Evolutionary conservation across 805 yeast genomes (phyloP).

Genomic region (Maudiozyma pseudohumilis): DNA sequence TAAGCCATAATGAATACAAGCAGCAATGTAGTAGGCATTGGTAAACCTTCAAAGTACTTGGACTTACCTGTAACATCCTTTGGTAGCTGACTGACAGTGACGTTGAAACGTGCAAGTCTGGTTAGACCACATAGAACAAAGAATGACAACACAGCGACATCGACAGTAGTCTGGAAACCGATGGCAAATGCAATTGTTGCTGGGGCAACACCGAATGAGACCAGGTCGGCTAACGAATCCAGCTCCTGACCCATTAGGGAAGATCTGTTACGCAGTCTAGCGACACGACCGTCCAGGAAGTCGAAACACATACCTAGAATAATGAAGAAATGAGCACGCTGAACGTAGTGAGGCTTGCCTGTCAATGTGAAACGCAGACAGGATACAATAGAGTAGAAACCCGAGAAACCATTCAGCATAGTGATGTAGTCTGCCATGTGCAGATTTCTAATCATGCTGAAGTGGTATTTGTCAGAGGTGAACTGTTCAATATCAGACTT

Average conservation of each 20-base stretch:
- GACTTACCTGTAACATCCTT: conserved; percentile 83
- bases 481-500: conserved; percentile 68
- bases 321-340: conserved; percentile 82
- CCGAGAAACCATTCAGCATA: conserved; percentile 85
- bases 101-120: conserved; percentile 90
- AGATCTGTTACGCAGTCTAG: conserved; percentile 84
- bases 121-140: conserved; percentile 92
- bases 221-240: conserved; percentile 90
- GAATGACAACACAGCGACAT: conserved; percentile 62
- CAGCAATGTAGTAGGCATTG: conserved; percentile 79
- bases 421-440: conserved; percentile 97
- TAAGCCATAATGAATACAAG: conserved; percentile 67
- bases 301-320: conserved; percentile 91
- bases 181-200: conserved; percentile 85
- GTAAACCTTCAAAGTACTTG: conserved; percentile 90
- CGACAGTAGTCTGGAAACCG: conserved; percentile 79
- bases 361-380: conserved; percentile 74
- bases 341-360: conserved; percentile 57
- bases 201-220: conserved; percentile 93
- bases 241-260: conserved; percentile 95
- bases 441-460: conserved; percentile 73
- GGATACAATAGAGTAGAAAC: conserved; percentile 81
- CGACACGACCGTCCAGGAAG: conserved; percentile 95
- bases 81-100: conserved; percentile 86
- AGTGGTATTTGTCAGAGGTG: conserved; percentile 74